phyloP scores from a whole-genome alignment of 345 rosid genomes.

The Eucalyptus pauciflora region DNA sequence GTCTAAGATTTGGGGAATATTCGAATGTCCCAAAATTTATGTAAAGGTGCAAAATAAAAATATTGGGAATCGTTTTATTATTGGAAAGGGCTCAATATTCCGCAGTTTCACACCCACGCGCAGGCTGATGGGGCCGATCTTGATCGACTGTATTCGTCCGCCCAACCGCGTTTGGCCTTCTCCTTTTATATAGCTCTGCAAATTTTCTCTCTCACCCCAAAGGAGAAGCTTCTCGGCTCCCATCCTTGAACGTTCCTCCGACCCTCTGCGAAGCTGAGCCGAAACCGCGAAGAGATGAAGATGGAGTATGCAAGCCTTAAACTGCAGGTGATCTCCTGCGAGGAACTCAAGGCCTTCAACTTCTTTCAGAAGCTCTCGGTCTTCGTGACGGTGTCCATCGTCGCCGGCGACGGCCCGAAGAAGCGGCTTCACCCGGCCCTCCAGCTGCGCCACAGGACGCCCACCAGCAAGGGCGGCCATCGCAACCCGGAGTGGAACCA shows the following conservation, averaged over 20 bases:
- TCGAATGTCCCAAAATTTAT: not conserved
- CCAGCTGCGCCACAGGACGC: slow-evolving; percentile 19
- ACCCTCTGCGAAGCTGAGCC: not conserved
- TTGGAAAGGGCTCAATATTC: not conserved
- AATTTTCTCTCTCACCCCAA: not conserved
- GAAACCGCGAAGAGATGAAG: no score
- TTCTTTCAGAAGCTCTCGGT: not conserved
- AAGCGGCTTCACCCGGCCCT: not conserved
- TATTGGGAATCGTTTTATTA: not conserved
- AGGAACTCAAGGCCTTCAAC: no score
- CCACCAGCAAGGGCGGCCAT: slow-evolving; percentile 8
- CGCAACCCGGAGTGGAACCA: slow-evolving; percentile 41
- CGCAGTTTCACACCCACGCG: not conserved
- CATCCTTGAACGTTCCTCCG: not conserved
- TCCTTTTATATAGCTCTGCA: not conserved
- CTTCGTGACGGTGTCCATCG: slow-evolving; percentile 17
- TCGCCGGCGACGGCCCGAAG: not conserved
- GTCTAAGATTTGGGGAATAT: not conserved
- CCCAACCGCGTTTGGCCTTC: not conserved
- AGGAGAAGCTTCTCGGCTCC: not conserved
- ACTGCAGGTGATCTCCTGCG: no score
- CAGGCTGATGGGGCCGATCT: not conserved
- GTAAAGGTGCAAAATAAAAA: not conserved
- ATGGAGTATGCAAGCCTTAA: no score
- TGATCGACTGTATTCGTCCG: not conserved